Base-by-base conservation (phyloP, 129 eudicot species). In the Helichrysum umbraculigerum region DNA sequence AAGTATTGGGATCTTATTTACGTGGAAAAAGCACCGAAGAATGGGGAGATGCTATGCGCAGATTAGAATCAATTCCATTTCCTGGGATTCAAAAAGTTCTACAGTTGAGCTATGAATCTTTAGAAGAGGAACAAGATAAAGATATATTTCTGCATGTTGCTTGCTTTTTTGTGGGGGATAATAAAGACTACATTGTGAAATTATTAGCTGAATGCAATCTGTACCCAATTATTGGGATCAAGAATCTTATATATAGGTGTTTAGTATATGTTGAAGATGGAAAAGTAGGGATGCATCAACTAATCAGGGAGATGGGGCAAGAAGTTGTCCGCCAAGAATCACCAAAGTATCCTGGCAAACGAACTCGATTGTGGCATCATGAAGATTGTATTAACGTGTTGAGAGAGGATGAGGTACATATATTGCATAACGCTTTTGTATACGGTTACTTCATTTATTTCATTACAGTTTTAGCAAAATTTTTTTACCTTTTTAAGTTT, bases 311-410 rank as follows among this genome's bases (percentile, higher is more conserved):
- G 33, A 79, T 73, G 79, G 83, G 78, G 5, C 62, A 70, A 66
- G 83, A 80, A 16, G 71, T 79, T 72, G 83, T 79, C 65, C 74
- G 64, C 15, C 78, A 35, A 54, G 83, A 79, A 79, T 79, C 83
- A 34, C 83, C 83, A 10, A n/a, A 42, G 33, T 19, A 33, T 42
- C 83, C 75, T 11, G 79, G 79, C 50, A 66, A 73, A 47, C 70
- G 79, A 42, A 73, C 69, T 34, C 73, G 83, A 66, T 34, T 79
- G 11, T 73, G 84, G 76, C 20, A 33, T 37, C 83, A 78, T 33
- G 33, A 20, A 74, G 82, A 79, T 14, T 63, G 57, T 2, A 50
- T 71, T 37, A 63, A 64, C 8, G 68, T 71, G 7, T 50, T 79
- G 64, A 33, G 63, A 25, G 60, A 39, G 3, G 66, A 54, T 52